Conservation (phyloP, 2,329 filamentous ascomycete species). For the Chaetomium sp. region DNA sequence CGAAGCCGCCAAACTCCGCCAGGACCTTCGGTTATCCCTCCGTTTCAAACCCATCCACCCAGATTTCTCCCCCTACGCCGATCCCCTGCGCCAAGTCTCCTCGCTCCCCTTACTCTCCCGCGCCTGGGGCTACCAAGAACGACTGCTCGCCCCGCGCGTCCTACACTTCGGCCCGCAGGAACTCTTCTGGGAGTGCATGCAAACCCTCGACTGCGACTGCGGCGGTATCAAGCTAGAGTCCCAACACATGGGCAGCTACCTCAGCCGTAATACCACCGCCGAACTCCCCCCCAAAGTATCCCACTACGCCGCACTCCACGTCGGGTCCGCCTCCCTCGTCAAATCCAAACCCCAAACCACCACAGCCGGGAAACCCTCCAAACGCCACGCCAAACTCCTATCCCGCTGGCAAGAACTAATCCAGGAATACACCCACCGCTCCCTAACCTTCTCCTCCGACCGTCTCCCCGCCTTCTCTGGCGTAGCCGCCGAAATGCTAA, state of each 20-base stretch:
- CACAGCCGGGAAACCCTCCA: not conserved
- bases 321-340: not conserved
- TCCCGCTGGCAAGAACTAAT: not conserved
- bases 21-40: not conserved
- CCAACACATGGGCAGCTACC: not conserved
- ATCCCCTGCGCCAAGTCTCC: not conserved
- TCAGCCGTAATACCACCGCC: not conserved
- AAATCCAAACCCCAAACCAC: not conserved
- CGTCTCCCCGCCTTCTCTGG: not conserved
- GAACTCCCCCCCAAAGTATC: not conserved
- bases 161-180: slow-evolving; percentile 20
- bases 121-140: slow-evolving; percentile 24
- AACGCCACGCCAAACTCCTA: not conserved
- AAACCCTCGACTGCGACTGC: not conserved
- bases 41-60: not conserved
- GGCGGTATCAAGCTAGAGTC: not conserved
- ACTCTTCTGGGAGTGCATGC: slow-evolving; percentile 20
- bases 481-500: not conserved
- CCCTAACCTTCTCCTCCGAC: not conserved
- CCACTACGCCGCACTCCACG: not conserved
- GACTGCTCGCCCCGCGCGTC: slow-evolving; percentile 19
- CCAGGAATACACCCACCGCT: not conserved
- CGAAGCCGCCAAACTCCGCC: not conserved
- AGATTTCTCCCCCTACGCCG: not conserved
- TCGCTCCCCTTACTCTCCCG: slow-evolving; percentile 4